phyloP scores from a whole-genome alignment of 495 filamentous ascomycete species.

The Penicillium parvum region DNA sequence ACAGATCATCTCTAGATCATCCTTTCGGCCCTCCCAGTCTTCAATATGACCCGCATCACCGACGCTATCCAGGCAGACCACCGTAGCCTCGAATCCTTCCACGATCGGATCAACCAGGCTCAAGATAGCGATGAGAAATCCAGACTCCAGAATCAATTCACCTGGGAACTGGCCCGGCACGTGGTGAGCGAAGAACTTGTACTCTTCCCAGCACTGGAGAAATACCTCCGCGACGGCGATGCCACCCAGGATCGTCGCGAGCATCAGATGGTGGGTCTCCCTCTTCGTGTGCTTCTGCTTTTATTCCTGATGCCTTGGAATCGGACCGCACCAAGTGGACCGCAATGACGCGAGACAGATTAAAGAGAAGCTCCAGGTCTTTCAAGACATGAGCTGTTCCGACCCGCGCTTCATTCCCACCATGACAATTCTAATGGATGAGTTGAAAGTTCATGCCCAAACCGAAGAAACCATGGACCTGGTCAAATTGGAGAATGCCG shows the following conservation, averaged over 20 bases:
- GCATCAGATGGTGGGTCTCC: constrained; percentile 51
- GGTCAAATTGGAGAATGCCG: constrained; percentile 42
- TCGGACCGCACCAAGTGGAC: neutral
- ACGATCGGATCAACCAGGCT: constrained; percentile 48
- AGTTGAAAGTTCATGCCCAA: constrained; percentile 51
- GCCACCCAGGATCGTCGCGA: constrained; percentile 51
- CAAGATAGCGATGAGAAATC: constrained; percentile 47
- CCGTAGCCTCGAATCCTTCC: constrained; percentile 52
- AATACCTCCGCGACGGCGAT: constrained; percentile 48
- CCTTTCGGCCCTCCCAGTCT: neutral
- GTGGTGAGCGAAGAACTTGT: constrained; percentile 62
- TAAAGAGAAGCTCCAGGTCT: constrained; percentile 55
- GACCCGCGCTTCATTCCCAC: constrained; percentile 49
- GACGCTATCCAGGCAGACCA: constrained; percentile 49
- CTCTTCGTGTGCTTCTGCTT: neutral
- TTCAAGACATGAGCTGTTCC: constrained; percentile 49
- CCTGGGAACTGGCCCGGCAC: constrained; percentile 66
- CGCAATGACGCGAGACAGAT: constrained; percentile 38
- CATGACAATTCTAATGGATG: constrained; percentile 48
- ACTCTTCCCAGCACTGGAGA: constrained; percentile 62
- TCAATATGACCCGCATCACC: constrained; percentile 18
- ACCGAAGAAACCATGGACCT: constrained; percentile 57
- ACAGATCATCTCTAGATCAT: too few relatives aligned
- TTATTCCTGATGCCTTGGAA: neutral
- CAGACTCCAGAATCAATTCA: constrained; percentile 60